Percentiles rank a stretch among this genome's conserved stretches.
Conservation (phyloP, 192 early-diverging fungal genomes). For the Rhizophagus clarus region DNA sequence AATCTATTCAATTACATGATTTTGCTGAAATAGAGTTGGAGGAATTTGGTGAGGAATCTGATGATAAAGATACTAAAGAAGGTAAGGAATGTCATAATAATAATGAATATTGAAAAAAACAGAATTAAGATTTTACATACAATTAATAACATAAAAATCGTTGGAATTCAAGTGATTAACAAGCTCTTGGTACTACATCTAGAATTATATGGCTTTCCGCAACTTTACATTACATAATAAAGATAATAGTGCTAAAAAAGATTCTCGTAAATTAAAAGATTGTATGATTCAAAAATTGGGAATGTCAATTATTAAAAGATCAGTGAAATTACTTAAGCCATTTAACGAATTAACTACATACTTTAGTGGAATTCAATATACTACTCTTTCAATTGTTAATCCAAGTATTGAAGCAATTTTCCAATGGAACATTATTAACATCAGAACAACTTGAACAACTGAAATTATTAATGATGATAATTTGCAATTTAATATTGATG, state of each 20-base stretch:
- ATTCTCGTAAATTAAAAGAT: background rate
- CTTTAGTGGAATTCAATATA: conserved; percentile 12
- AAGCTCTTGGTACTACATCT: background rate
- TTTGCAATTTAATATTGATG: too few relatives aligned
- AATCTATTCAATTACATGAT: background rate
- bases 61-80: too few relatives aligned
- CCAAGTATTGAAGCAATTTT: background rate
- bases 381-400: conserved; percentile 13
- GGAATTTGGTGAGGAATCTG: background rate
- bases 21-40: too few relatives aligned
- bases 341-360: too few relatives aligned
- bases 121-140: conserved; percentile 10
- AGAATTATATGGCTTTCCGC: background rate
- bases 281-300: background rate
- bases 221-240: background rate
- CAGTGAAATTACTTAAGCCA: too few relatives aligned
- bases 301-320: too few relatives aligned
- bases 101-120: background rate
- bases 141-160: conserved; percentile 9
- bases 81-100: background rate
- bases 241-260: background rate
- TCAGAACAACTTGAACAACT: too few relatives aligned
- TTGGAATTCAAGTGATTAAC: background rate
- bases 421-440: background rate
- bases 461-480: background rate